These are phyloP conservation scores for Gnaphalium uliginosum DNA, from an alignment of 129 eudicot genomes.

Conservation along the genomic window DNA sequence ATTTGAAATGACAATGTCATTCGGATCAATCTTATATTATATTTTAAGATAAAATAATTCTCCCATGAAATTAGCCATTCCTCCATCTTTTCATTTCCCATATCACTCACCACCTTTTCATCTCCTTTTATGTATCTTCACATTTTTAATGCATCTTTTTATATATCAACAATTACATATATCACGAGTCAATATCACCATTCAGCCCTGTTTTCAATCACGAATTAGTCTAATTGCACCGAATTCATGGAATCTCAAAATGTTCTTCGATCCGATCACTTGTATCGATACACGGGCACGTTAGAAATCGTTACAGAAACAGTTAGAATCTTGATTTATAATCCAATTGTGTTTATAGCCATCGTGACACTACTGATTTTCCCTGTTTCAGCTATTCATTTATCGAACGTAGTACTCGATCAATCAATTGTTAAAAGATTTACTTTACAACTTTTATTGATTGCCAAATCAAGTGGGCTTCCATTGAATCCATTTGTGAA, in stretches of 20 bases:
- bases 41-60: no score
- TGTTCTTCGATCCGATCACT: constrained; percentile 25
- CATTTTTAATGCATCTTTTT: constrained; percentile 4
- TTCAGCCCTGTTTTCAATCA: constrained; percentile 2
- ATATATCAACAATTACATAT: background rate
- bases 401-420: constrained; percentile 63
- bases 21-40: no score
- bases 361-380: constrained; percentile 55
- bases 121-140: constrained; percentile 13
- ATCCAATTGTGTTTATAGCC: constrained; percentile 47
- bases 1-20: no score
- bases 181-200: background rate
- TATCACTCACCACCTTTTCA: constrained; percentile 29
- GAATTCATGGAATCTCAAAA: constrained; percentile 5
- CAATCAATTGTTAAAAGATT: constrained; percentile 52
- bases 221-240: background rate
- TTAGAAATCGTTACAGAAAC: constrained; percentile 68
- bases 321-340: constrained; percentile 54
- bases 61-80: constrained; percentile 21
- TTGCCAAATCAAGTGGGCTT: constrained; percentile 63
- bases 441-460: constrained; percentile 42
- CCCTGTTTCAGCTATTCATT: constrained; percentile 64
- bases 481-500: constrained; percentile 54
- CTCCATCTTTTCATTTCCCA: constrained; percentile 11
- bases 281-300: constrained; percentile 45